Conservation (phyloP, 805 yeast genomes). For the Maudiozyma barnettii region DNA sequence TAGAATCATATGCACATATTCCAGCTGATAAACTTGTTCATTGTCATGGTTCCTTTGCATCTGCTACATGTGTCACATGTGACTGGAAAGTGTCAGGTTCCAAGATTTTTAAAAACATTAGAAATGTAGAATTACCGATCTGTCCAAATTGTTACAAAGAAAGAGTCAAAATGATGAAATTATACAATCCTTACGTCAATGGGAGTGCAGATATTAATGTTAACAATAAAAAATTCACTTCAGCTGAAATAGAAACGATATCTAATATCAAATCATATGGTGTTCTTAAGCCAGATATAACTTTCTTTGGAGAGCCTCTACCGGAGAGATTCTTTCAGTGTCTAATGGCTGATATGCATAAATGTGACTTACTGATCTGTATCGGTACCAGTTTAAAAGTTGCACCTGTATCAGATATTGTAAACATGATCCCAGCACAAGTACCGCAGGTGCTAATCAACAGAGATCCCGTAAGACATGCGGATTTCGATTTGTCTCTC, state of each 20-base stretch:
- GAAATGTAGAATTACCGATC: conserved; percentile 51
- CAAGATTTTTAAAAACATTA: conserved; percentile 49
- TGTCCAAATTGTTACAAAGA: conserved; percentile 57
- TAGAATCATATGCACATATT: conserved; percentile 73
- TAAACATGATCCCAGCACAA: conserved; percentile 51
- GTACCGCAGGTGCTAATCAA: conserved; percentile 78
- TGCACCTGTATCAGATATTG: conserved; percentile 84
- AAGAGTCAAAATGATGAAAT: conserved; percentile 29
- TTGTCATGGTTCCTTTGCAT: conserved; percentile 89
- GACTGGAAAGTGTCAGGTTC: conserved; percentile 56
- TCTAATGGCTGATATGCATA: conserved; percentile 47
- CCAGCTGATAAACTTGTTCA: conserved; percentile 59
- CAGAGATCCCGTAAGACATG: conserved; percentile 63
- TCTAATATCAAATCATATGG: conserved; percentile 46
- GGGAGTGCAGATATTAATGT: not conserved
- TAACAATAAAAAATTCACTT: not conserved
- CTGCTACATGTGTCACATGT: conserved; percentile 77
- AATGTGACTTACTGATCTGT: conserved; percentile 73
- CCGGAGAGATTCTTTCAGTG: conserved; percentile 58
- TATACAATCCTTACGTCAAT: conserved; percentile 1
- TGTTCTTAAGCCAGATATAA: conserved; percentile 85
- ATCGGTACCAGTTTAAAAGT: conserved; percentile 91
- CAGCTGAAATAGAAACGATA: not conserved
- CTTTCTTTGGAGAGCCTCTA: conserved; percentile 81
- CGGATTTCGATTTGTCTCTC: conserved; percentile 68